These are phyloP conservation scores for Boletus bicolor DNA, from an alignment of 768 basidiomycete genomes.

Conservation along the genomic window DNA sequence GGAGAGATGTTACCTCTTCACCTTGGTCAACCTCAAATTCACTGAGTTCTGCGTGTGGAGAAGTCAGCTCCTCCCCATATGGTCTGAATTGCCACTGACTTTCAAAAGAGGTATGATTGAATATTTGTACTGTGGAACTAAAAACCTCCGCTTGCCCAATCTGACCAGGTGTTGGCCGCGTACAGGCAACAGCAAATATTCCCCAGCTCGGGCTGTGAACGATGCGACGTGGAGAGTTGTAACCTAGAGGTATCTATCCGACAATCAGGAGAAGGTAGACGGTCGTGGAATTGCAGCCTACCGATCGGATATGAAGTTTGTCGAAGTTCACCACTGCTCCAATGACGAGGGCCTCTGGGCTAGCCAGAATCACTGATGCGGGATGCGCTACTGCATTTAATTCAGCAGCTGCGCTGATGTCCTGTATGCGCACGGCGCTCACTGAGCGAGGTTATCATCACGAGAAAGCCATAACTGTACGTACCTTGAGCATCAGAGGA, in stretches of 20 bases:
- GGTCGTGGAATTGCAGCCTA: constrained; percentile 31
- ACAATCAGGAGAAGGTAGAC: not conserved
- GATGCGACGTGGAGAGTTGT: constrained; percentile 68
- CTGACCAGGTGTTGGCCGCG: constrained; percentile 50
- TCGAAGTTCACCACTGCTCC: constrained; percentile 66
- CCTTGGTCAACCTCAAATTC: constrained; percentile 34
- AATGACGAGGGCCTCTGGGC: constrained; percentile 53
- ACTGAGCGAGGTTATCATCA: not conserved
- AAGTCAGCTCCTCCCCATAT: constrained; percentile 1
- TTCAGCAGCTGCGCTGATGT: constrained; percentile 49
- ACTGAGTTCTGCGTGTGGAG: constrained; percentile 19
- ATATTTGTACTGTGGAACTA: constrained; percentile 58
- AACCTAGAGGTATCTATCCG: constrained; percentile 63
- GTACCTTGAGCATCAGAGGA: constrained; percentile 67
- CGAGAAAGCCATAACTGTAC: not conserved
- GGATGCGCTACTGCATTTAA: constrained; percentile 49
- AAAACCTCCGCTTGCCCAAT: constrained; percentile 47
- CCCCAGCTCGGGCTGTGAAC: constrained; percentile 52
- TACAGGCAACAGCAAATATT: constrained; percentile 65
- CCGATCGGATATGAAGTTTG: constrained; percentile 79
- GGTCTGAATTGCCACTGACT: constrained; percentile 40
- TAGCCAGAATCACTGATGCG: constrained; percentile 58
- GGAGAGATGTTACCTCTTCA: constrained; percentile 64
- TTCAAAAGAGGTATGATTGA: constrained; percentile 63
- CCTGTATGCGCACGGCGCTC: constrained; percentile 30